Percentiles rank a stretch among this genome's conserved stretches.
These are phyloP conservation scores for Phlegmacium glaucopus DNA, from an alignment of 768 basidiomycete species.

Conservation along the genomic window DNA sequence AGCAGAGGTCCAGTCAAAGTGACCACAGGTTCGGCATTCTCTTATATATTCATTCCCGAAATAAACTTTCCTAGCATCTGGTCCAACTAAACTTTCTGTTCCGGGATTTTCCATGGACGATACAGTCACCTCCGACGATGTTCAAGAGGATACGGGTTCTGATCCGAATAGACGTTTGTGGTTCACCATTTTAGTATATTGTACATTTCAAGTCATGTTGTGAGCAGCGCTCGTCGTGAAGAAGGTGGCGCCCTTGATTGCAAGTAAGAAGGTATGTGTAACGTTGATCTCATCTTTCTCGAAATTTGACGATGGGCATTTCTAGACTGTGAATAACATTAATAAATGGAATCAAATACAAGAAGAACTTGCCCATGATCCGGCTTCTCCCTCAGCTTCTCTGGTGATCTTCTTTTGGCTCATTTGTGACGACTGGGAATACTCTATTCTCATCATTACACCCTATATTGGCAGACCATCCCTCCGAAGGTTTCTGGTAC, in stretches of 20 bases:
- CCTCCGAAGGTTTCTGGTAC: conserved; percentile 2
- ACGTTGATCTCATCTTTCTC: conserved; percentile 5
- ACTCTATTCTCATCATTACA: conserved; percentile 2
- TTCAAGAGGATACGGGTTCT: conserved; percentile 39
- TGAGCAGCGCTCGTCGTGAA: conserved; percentile 42
- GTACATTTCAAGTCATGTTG: background rate
- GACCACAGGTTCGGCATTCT: conserved; percentile 19
- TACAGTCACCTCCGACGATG: conserved; percentile 39
- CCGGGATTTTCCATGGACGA: conserved; percentile 74
- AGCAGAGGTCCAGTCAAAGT: conserved; percentile 47
- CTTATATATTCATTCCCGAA: background rate
- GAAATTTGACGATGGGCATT: conserved; percentile 5
- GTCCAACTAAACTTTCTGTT: conserved; percentile 35
- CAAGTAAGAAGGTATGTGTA: conserved; percentile 72
- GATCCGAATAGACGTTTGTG: conserved; percentile 51
- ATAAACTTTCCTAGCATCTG: conserved; percentile 3
- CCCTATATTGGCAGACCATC: background rate
- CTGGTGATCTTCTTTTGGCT: conserved; percentile 6
- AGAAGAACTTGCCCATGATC: conserved; percentile 67
- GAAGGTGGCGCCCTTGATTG: conserved; percentile 78
- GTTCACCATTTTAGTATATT: conserved; percentile 2
- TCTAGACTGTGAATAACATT: conserved; percentile 84
- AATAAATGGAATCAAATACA: conserved; percentile 97
- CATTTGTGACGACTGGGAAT: background rate
- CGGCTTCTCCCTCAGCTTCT: conserved; percentile 17